Evolutionary conservation across 1,139 yeast species (phyloP).

Genomic region (Scheffersomyces segobiensis): DNA sequence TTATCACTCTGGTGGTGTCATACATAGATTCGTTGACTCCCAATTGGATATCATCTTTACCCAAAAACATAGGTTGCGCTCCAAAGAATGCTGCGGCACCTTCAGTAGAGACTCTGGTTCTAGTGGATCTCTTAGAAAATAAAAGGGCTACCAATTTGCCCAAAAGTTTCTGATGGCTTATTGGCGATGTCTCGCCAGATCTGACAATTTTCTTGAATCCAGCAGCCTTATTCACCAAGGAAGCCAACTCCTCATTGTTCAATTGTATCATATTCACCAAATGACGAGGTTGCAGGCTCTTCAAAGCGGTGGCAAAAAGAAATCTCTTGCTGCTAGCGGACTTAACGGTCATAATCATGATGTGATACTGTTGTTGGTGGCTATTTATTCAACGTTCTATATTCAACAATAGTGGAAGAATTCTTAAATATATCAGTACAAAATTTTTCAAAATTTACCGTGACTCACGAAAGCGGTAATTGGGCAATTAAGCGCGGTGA

Average conservation of each 20-base stretch:
- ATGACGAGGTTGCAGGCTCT: constrained; percentile 54
- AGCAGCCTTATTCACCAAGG: constrained; percentile 68
- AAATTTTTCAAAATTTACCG: neutral
- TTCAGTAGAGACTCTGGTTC: constrained; percentile 92
- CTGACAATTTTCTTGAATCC: constrained; percentile 59
- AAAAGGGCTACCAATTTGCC: constrained; percentile 84
- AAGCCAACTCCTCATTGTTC: constrained; percentile 63
- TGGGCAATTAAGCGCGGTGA: constrained; percentile 21
- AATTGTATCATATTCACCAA: constrained; percentile 78
- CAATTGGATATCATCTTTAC: constrained; percentile 92
- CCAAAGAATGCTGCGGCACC: constrained; percentile 95
- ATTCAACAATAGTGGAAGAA: neutral
- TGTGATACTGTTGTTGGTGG: neutral
- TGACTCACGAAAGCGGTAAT: constrained; percentile 20
- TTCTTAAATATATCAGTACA: neutral
- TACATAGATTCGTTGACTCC: constrained; percentile 91
- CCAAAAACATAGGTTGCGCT: constrained; percentile 94
- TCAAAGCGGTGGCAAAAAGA: constrained; percentile 9
- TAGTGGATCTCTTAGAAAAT: constrained; percentile 88
- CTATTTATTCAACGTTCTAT: neutral
- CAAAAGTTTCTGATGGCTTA: constrained; percentile 54
- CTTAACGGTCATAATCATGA: constrained; percentile 7
- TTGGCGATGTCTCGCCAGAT: constrained; percentile 46
- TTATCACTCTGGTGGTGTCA: constrained; percentile 84
- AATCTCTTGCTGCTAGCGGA: constrained; percentile 7